Evolutionary conservation across 805 yeast genomes (phyloP).

Genomic region (Teunomyces atbi): DNA sequence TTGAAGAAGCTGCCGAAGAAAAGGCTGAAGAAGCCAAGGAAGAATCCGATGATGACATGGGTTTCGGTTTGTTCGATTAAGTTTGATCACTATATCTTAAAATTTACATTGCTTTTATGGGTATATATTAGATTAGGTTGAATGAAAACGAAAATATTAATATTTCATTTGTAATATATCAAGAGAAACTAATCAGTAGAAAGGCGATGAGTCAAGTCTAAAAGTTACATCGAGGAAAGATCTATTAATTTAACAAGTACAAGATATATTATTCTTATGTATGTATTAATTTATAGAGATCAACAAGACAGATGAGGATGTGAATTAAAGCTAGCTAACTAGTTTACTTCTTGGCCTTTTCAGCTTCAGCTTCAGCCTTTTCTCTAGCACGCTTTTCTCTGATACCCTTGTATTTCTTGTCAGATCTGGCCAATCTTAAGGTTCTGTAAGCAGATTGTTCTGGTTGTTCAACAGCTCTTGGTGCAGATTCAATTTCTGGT

Average conservation of each 20-base stretch:
- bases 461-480: slow-evolving; percentile 85
- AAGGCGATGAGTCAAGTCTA: background rate
- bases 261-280: slow-evolving; percentile 1
- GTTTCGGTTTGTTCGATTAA: slow-evolving; percentile 47
- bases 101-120: slow-evolving; percentile 4
- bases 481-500: slow-evolving; percentile 65
- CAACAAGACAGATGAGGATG: slow-evolving; percentile 4
- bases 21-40: slow-evolving; percentile 32
- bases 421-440: slow-evolving; percentile 92
- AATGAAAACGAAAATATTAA: slow-evolving; percentile 5
- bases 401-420: slow-evolving; percentile 90
- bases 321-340: slow-evolving; percentile 1
- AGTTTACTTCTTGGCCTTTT: slow-evolving; percentile 76
- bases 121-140: slow-evolving; percentile 2
- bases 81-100: slow-evolving; percentile 8
- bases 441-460: slow-evolving; percentile 83
- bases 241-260: background rate
- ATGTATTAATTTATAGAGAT: slow-evolving; percentile 3
- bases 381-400: slow-evolving; percentile 98
- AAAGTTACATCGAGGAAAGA: background rate
- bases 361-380: slow-evolving; percentile 99
- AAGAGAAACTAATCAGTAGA: background rate
- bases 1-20: slow-evolving; percentile 29
- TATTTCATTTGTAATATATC: background rate
- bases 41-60: slow-evolving; percentile 42